Evolutionary conservation across 2,329 filamentous ascomycete genomes (phyloP).

Genomic region (Trichoderma sp.): DNA sequence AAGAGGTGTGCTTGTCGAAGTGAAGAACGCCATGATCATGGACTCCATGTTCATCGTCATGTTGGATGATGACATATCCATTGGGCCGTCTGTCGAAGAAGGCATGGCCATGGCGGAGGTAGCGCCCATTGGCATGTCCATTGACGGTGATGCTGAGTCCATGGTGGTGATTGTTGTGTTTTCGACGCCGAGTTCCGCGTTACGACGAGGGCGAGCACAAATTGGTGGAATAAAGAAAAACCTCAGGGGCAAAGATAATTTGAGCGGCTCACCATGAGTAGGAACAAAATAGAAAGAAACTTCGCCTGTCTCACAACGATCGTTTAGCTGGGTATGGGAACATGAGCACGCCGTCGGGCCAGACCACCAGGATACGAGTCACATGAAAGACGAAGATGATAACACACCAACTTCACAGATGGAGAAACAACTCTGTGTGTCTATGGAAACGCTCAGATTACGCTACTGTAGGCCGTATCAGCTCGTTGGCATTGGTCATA

Average conservation of each 20-base stretch:
- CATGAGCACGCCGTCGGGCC: background rate
- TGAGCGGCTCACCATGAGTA: background rate
- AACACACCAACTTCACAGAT: background rate
- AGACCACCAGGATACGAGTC: background rate
- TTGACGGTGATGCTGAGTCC: background rate
- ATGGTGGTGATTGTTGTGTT: background rate
- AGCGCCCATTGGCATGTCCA: background rate
- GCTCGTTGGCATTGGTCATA: background rate
- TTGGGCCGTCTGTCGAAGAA: background rate
- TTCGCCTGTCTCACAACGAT: background rate
- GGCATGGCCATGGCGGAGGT: background rate
- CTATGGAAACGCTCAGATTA: background rate
- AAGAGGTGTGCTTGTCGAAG: background rate
- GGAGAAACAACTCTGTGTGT: background rate
- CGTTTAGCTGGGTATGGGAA: background rate
- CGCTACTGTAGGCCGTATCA: background rate
- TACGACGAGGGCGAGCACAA: background rate
- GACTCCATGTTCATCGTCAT: background rate
- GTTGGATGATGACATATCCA: background rate
- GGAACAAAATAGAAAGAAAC: background rate
- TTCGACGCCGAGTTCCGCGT: background rate
- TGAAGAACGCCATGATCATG: background rate
- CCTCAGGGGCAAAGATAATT: background rate
- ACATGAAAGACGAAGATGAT: background rate
- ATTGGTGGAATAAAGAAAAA: background rate